A percentile compares a stretch with the other conserved stretches of the same genome.
These are phyloP conservation scores for Delonix regia DNA, from an alignment of 306 rosid species.

Conservation along the genomic window DNA sequence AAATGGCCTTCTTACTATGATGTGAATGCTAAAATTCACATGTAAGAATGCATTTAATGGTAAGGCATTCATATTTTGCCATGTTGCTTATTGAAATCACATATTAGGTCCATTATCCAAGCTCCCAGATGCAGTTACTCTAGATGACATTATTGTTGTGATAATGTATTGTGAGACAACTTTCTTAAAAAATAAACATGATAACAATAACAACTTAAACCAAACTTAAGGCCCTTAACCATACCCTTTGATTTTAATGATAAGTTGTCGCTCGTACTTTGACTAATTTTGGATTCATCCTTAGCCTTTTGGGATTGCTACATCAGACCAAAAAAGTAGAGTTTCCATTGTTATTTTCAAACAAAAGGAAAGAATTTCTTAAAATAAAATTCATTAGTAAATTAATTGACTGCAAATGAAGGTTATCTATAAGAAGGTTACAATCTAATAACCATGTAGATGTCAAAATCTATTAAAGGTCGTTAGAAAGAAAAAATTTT, in stretches of 20 bases:
- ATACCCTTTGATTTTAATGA: slow-evolving; percentile 54
- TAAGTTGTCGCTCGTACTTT: slow-evolving; percentile 50
- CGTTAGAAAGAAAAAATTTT: slow-evolving; percentile 21
- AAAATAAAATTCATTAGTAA: slow-evolving; percentile 13
- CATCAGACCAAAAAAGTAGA: slow-evolving; percentile 59
- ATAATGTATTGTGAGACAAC: slow-evolving; percentile 35
- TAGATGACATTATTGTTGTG: slow-evolving; percentile 51
- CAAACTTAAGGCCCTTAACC: slow-evolving; percentile 17
- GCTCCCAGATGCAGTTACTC: slow-evolving; percentile 51
- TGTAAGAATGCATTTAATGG: slow-evolving; percentile 43
- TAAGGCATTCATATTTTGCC: slow-evolving; percentile 47
- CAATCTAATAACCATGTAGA: background rate
- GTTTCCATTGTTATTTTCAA: slow-evolving; percentile 31
- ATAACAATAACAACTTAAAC: slow-evolving; percentile 26
- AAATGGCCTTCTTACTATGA: slow-evolving; percentile 53
- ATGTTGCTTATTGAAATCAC: slow-evolving; percentile 54
- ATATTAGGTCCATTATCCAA: slow-evolving; percentile 56
- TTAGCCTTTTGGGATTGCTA: slow-evolving; percentile 60
- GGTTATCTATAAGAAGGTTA: background rate
- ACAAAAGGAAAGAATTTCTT: slow-evolving; percentile 7
- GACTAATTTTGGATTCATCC: slow-evolving; percentile 56
- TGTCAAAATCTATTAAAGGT: slow-evolving; percentile 16
- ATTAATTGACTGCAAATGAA: slow-evolving; percentile 6
- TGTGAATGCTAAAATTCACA: slow-evolving; percentile 56
- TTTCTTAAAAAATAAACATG: background rate